phyloP scores from a whole-genome alignment of 257 asterid genomes.

The Pogostemon cablin region DNA sequence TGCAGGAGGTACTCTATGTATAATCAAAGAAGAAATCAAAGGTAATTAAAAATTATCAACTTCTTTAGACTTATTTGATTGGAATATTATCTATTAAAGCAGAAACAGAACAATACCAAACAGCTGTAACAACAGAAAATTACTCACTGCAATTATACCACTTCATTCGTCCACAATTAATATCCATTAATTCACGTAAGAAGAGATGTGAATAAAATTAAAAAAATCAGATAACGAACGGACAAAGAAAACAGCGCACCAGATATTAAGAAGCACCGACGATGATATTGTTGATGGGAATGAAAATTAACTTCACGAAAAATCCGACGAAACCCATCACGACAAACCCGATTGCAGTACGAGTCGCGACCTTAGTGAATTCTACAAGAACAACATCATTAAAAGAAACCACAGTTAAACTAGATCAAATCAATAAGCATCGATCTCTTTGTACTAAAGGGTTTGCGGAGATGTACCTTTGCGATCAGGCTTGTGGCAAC shows the following conservation, averaged over 20 bases:
- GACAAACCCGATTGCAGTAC: no score
- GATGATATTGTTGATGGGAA: constrained; percentile 64
- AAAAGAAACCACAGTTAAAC: not conserved
- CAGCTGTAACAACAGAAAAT: not conserved
- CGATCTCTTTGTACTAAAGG: constrained; percentile 1
- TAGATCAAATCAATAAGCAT: not conserved
- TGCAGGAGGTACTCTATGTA: constrained; percentile 72
- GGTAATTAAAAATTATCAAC: no score
- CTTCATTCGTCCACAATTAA: not conserved
- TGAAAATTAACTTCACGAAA: constrained; percentile 61
- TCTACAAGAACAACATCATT: constrained; percentile 37
- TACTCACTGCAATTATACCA: not conserved
- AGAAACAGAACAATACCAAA: no score
- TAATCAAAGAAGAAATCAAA: no score
- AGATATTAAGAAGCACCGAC: constrained; percentile 51
- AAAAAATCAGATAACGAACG: not conserved
- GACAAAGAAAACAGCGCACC: constrained; percentile 4
- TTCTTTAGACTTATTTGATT: no score
- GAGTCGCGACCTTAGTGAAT: constrained; percentile 55
- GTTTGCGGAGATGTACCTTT: constrained; percentile 41
- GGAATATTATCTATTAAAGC: no score
- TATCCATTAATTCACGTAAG: not conserved
- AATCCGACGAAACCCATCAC: constrained; percentile 44
- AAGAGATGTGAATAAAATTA: not conserved
- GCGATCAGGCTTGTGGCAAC: constrained; percentile 73